Evolutionary conservation across 768 basidiomycete genomes (phyloP).

Genomic region (Termitomyces sp.): DNA sequence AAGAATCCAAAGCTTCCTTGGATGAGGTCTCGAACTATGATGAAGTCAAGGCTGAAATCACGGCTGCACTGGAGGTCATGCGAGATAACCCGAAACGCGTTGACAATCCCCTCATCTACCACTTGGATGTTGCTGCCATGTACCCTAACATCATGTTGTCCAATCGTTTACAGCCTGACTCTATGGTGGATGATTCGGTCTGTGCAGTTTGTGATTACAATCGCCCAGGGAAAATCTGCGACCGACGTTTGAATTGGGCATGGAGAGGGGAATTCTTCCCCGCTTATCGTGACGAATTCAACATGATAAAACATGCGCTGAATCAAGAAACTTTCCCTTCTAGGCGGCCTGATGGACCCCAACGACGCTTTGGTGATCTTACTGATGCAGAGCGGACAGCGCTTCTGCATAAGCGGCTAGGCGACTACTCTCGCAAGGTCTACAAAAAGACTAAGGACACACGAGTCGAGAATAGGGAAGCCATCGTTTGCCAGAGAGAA

Average conservation of each 20-base stretch:
- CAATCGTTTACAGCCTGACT: slow-evolving; percentile 96
- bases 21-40: slow-evolving; percentile 93
- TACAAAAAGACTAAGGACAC: slow-evolving; percentile 99
- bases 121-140: slow-evolving; percentile 99
- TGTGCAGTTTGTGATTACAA: slow-evolving; percentile 99
- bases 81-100: slow-evolving; percentile 85
- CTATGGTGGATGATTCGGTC: slow-evolving; percentile 91
- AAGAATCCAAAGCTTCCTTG: slow-evolving; percentile 76
- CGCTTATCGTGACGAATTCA: slow-evolving; percentile 93
- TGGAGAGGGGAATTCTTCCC: slow-evolving; percentile 99
- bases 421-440: slow-evolving; percentile 97
- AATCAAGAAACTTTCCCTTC: slow-evolving; percentile 93
- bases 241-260: slow-evolving; percentile 92
- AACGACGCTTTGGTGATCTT: slow-evolving; percentile 81
- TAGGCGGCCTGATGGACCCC: slow-evolving; percentile 64
- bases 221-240: slow-evolving; percentile 91
- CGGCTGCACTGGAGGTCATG: slow-evolving; percentile 74
- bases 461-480: slow-evolving; percentile 86
- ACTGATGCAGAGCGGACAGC: slow-evolving; percentile 83
- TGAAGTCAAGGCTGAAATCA: slow-evolving; percentile 80
- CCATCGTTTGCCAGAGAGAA: slow-evolving; percentile 96
- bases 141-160: slow-evolving; percentile 99
- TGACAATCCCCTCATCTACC: slow-evolving; percentile 96
- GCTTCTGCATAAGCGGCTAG: slow-evolving; percentile 91
- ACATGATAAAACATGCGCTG: slow-evolving; percentile 97